phyloP scores from a whole-genome alignment of 805 yeast genomes.

The Sugiyamaella boreocaroliniensis region DNA sequence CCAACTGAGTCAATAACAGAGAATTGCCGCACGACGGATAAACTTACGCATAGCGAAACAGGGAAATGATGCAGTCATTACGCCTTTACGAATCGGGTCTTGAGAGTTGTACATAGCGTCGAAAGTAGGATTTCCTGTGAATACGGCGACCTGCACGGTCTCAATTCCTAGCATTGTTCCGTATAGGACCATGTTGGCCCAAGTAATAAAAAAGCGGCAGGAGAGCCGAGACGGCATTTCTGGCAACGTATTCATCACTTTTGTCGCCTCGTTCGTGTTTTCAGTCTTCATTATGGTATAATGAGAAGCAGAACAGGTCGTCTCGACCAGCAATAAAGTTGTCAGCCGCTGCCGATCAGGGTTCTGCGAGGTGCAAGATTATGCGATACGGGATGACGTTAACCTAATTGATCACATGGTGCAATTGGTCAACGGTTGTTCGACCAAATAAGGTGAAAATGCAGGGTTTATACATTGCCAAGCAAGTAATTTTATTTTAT shows the following conservation, averaged over 20 bases:
- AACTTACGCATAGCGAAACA: conserved; percentile 1
- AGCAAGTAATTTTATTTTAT: no score
- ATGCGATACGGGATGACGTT: neutral
- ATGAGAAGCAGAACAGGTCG: neutral
- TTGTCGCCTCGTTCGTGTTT: neutral
- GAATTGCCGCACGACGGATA: neutral
- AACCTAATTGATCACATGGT: neutral
- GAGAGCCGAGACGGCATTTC: neutral
- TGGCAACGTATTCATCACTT: neutral
- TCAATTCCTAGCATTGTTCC: conserved; percentile 10
- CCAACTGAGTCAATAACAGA: neutral
- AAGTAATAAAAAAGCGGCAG: neutral
- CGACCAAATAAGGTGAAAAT: no score
- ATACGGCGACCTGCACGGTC: conserved; percentile 6
- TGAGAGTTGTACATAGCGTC: conserved; percentile 3
- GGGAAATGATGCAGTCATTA: conserved; percentile 10
- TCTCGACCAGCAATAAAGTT: neutral
- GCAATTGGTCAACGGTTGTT: no score
- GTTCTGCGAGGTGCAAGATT: neutral
- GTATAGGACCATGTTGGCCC: conserved; percentile 4
- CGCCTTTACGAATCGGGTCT: neutral
- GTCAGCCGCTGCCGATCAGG: neutral
- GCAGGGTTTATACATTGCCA: no score
- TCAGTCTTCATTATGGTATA: neutral
- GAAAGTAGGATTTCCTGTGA: conserved; percentile 3